A percentile compares a stretch with the other conserved stretches of the same genome.
Evolutionary conservation across 176 grass and related monocot species (phyloP).

Genomic region (Carex littledalei): DNA sequence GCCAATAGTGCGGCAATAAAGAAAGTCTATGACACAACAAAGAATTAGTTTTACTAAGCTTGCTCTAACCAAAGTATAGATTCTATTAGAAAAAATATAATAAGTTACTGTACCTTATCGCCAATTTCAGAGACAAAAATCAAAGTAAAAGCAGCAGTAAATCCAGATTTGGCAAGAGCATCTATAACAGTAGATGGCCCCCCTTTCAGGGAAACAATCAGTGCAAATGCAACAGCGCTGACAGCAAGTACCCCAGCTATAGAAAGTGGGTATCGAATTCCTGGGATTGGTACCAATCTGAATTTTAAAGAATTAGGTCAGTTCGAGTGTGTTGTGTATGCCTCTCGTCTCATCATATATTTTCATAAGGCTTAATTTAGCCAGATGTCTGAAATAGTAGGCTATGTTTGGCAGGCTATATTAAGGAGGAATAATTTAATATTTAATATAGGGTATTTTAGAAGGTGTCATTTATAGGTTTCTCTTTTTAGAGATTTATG

Average conservation of each 20-base stretch:
- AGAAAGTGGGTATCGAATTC: constrained; percentile 39
- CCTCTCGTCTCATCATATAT: too few species aligned
- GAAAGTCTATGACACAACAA: constrained; percentile 67
- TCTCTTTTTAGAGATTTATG: too few species aligned
- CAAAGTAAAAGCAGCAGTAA: constrained; percentile 78
- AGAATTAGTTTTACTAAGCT: not conserved
- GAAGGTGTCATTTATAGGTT: too few species aligned
- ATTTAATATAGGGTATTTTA: too few species aligned
- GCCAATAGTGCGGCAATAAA: constrained; percentile 90
- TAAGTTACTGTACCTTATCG: constrained; percentile 61
- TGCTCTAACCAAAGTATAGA: not conserved
- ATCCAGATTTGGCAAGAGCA: constrained; percentile 84
- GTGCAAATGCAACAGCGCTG: constrained; percentile 38
- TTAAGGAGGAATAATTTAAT: too few species aligned
- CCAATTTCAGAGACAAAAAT: constrained; percentile 98
- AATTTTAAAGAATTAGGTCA: not conserved
- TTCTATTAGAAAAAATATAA: not conserved
- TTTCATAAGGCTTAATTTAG: too few species aligned
- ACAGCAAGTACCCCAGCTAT: constrained; percentile 55
- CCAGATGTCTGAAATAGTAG: too few species aligned
- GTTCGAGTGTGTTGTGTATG: not conserved
- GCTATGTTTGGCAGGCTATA: too few species aligned
- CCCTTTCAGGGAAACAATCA: constrained; percentile 69
- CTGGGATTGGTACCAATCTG: constrained; percentile 26
- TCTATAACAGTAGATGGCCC: constrained; percentile 51